Evolutionary conservation across 176 grass and related monocot genomes (phyloP).

Genomic region (Tillandsia leiboldiana): DNA sequence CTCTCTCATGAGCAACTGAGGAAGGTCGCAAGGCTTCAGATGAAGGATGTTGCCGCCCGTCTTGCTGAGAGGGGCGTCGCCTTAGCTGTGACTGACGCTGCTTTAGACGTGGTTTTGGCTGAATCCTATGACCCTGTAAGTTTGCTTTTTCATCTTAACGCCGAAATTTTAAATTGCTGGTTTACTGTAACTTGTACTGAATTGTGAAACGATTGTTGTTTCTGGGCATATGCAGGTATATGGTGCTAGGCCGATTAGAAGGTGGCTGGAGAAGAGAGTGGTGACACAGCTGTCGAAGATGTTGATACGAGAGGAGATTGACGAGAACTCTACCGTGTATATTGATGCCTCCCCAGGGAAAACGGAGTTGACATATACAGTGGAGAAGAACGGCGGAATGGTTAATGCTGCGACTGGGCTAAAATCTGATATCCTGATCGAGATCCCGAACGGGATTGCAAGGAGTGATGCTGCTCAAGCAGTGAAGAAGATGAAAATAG

Average conservation of each 20-base stretch:
- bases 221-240: slow-evolving; percentile 27
- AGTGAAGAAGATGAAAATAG: slow-evolving; percentile 57
- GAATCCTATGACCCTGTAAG: slow-evolving; percentile 80
- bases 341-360: slow-evolving; percentile 41
- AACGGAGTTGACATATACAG: slow-evolving; percentile 50
- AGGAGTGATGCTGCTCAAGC: slow-evolving; percentile 18
- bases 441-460: slow-evolving; percentile 41
- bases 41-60: slow-evolving; percentile 88
- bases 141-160: not conserved
- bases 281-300: slow-evolving; percentile 80
- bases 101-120: slow-evolving; percentile 63
- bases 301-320: slow-evolving; percentile 81
- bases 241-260: slow-evolving; percentile 65
- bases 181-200: not conserved
- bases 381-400: slow-evolving; percentile 51
- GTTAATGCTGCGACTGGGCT: slow-evolving; percentile 56
- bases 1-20: slow-evolving; percentile 79
- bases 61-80: slow-evolving; percentile 76
- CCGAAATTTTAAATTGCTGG: not conserved
- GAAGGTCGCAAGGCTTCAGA: slow-evolving; percentile 82
- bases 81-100: slow-evolving; percentile 78
- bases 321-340: slow-evolving; percentile 69
- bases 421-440: slow-evolving; percentile 66
- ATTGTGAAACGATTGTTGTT: not conserved
- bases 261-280: slow-evolving; percentile 84